These are phyloP conservation scores for Cyberlindnera japonica DNA, from an alignment of 805 yeast genomes.

Conservation along the genomic window DNA sequence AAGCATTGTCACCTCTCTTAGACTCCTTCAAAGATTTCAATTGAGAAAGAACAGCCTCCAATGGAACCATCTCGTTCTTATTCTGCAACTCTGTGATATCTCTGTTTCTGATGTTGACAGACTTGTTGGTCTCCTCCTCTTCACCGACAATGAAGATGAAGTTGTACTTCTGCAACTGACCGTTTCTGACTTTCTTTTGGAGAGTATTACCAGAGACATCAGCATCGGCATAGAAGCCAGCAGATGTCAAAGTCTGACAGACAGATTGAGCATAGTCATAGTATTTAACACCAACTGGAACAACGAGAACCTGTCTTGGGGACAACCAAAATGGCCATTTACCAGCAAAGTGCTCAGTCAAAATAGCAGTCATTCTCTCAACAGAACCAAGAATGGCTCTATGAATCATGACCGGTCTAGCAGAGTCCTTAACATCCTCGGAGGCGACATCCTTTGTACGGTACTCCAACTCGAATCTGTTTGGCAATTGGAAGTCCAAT, in stretches of 20 bases:
- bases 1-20: constrained; percentile 67
- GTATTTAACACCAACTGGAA: constrained; percentile 95
- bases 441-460: constrained; percentile 57
- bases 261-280: constrained; percentile 85
- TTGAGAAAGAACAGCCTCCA: constrained; percentile 69
- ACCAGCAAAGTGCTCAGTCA: constrained; percentile 97
- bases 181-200: constrained; percentile 97
- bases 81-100: constrained; percentile 91
- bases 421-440: constrained; percentile 47
- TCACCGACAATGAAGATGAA: constrained; percentile 97
- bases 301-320: constrained; percentile 96
- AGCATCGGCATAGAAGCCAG: constrained; percentile 87
- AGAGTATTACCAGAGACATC: constrained; percentile 94
- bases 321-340: constrained; percentile 99
- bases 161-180: constrained; percentile 92
- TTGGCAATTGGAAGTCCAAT: constrained; percentile 96
- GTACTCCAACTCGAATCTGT: constrained; percentile 86
- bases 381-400: constrained; percentile 98
- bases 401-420: constrained; percentile 98
- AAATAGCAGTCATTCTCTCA: constrained; percentile 98
- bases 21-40: constrained; percentile 64
- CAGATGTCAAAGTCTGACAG: constrained; percentile 59
- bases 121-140: constrained; percentile 71
- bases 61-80: constrained; percentile 77
- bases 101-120: constrained; percentile 96